Evolutionary conservation across 2,329 filamentous ascomycete genomes (phyloP).

Genomic region (Botrytis deweyae): DNA sequence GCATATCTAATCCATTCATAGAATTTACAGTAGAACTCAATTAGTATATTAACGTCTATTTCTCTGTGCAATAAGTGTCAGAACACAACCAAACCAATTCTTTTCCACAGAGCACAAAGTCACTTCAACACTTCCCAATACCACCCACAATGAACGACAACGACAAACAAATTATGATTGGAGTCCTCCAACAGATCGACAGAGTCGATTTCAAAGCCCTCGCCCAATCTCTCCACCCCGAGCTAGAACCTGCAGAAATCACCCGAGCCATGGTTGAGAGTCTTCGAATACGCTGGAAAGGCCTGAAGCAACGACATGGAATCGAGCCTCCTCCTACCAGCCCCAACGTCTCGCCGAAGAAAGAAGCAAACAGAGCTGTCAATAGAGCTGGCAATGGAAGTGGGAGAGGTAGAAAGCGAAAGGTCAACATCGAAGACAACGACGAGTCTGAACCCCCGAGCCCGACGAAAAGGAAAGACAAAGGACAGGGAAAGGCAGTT

Average conservation of each 20-base stretch:
- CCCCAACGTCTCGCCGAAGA: not conserved
- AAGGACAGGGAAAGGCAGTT: not conserved
- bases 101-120: too few relatives aligned
- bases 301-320: not conserved
- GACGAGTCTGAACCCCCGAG: not conserved
- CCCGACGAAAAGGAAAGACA: slow-evolving; percentile 4
- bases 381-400: too few relatives aligned
- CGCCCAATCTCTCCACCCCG: not conserved
- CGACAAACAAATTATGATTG: not conserved
- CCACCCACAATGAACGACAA: slow-evolving; percentile 1
- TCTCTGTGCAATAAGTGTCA: not conserved
- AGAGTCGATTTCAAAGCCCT: not conserved
- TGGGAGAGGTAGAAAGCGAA: slow-evolving; percentile 1
- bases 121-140: too few relatives aligned
- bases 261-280: not conserved
- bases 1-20: not conserved
- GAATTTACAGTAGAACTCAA: not conserved
- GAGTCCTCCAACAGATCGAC: not conserved
- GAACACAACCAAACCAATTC: not conserved
- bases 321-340: not conserved
- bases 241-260: not conserved
- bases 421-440: not conserved
- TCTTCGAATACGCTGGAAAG: not conserved
- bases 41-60: not conserved
- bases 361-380: not conserved